Evolutionary conservation across 768 basidiomycete genomes (phyloP).

Genomic region (Serpula lacrymans): DNA sequence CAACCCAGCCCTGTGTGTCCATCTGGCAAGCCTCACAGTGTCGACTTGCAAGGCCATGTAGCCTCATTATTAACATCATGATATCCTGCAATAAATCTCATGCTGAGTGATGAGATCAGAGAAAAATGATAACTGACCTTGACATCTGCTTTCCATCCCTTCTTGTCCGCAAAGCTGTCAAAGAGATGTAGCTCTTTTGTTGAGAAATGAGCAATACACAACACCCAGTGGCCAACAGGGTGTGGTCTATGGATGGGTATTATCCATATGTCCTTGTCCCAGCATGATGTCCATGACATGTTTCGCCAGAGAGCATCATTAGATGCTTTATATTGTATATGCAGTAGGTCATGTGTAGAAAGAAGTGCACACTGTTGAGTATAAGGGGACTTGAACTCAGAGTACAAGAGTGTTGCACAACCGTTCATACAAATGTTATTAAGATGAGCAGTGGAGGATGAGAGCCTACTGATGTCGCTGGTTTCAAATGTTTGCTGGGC

Average conservation of each 20-base stretch:
- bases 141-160: constrained; percentile 3
- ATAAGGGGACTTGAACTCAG: neutral
- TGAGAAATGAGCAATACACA: constrained; percentile 16
- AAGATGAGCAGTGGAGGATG: constrained; percentile 1
- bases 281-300: constrained; percentile 16
- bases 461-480: constrained; percentile 7
- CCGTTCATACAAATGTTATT: constrained; percentile 13
- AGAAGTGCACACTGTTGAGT: constrained; percentile 6
- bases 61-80: too few species aligned
- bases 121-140: too few species aligned
- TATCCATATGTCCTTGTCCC: constrained; percentile 32
- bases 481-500: constrained; percentile 6
- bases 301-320: constrained; percentile 18
- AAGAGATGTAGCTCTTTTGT: neutral
- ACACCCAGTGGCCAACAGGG: constrained; percentile 28
- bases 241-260: constrained; percentile 31
- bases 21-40: too few species aligned
- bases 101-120: too few species aligned
- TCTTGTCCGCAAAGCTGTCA: neutral
- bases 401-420: constrained; percentile 10
- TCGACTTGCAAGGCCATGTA: too few species aligned
- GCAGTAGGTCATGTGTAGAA: constrained; percentile 9
- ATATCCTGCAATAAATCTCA: too few species aligned
- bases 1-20: too few species aligned
- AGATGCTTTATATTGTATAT: neutral